These are phyloP conservation scores for Glebionis coronaria DNA, from an alignment of 129 eudicot species.

Conservation along the genomic window DNA sequence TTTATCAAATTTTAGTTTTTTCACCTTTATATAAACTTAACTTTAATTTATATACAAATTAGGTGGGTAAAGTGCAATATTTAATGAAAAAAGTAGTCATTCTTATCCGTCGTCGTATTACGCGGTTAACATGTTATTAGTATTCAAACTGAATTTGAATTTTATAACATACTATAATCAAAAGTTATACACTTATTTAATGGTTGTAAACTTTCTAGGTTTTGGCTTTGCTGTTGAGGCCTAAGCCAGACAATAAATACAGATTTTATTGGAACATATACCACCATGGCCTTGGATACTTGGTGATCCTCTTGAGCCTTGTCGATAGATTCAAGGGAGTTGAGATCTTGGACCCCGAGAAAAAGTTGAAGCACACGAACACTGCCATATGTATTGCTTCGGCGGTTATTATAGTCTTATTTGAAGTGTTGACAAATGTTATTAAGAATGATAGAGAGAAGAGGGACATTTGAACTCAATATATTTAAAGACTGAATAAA, in stretches of 20 bases:
- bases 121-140: no score
- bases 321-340: constrained; percentile 63
- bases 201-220: constrained; percentile 31
- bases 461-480: no score
- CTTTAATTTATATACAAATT: no score
- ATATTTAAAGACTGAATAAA: no score
- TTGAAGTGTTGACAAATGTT: constrained; percentile 67
- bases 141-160: neutral
- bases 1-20: no score
- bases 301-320: constrained; percentile 57
- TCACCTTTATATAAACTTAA: no score
- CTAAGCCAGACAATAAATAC: constrained; percentile 79
- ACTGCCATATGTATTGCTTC: constrained; percentile 51
- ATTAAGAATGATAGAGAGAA: no score
- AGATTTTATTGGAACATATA: constrained; percentile 81
- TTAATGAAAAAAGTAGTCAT: no score
- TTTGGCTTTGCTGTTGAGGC: constrained; percentile 84
- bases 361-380: constrained; percentile 77
- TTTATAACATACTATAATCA: neutral
- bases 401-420: constrained; percentile 39
- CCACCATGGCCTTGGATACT: constrained; percentile 59
- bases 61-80: no score
- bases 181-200: neutral
- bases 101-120: no score
- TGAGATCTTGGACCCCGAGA: constrained; percentile 69